Base-by-base conservation (phyloP, 2,329 filamentous ascomycete genomes). In the Cryphonectria parasitica region DNA sequence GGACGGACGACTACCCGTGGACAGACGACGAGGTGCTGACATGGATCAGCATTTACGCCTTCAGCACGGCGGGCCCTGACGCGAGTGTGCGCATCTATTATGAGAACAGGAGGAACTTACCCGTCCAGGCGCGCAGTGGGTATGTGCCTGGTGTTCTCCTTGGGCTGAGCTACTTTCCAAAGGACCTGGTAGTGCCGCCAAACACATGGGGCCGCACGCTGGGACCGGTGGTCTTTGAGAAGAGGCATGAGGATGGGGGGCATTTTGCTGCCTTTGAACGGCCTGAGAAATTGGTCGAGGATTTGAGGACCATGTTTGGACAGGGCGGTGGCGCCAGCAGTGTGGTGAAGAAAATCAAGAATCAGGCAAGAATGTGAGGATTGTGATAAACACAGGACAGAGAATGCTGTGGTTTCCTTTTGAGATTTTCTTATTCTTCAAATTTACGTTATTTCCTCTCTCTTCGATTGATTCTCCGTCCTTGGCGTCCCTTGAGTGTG, bases 21-120 rank as follows among this genome's bases (percentile, higher is more conserved):
- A 91, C 88, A 0, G 90, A 93, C 72, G 91, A 94, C 68, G 92
- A 95, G 80, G 85, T 95, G 11, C 80, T 93, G 36, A 92, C 89
- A 0, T 95, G 92, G 92, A 80, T 94, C 0, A 88, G 85, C 65
- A 86, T 95, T 54, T 95, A 95, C 78, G 89, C 86, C 77, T 94
- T 94, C 80, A 90, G 88, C 11, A 85, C 82, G 0, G 90, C 91
- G 0, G 92, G 92, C 0, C 89, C 92, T 0, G 89, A 89, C 1
- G 91, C 92, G 0, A 89, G 87, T 71, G 77, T 88, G 11, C 80
- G 90, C 10, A 93, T 94, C 64, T 95, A 95, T 79, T 94, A 94
- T 75, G 92, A 94, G 78, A 81, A 83, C 0, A 79, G 75, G 7
- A 88, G 90, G 70, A 31, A 54, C 15, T n/a, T 41, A 25, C 7